Evolutionary conservation across 2,329 filamentous ascomycete genomes (phyloP), one percentile per base, ranked within the genome.

Genomic region (Lachnellula arida): DNA sequence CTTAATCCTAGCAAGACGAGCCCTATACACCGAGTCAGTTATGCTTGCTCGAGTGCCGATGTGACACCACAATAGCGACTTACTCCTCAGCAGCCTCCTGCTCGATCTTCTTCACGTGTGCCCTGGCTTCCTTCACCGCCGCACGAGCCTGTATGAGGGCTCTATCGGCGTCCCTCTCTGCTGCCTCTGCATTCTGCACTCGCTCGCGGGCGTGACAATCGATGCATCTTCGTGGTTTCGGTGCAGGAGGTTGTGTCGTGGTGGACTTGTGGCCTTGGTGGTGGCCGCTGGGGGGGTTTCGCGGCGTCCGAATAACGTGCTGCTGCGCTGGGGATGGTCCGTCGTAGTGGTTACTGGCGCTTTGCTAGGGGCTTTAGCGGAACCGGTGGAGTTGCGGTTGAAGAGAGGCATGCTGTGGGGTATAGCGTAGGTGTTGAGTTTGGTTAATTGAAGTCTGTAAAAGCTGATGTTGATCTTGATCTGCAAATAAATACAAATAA

Each of bases 1-100:
- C 79, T 89, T 88, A 51, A 88, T 81, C 77, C 83, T 86, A 1
- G 85, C 85, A 43, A 79, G 70, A 22, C 84, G 74, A 2, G 85
- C 81, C 67, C 55, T 57, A 34, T 4, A 32, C 28, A 12, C 28
- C 35, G 12, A 19, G 25, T 46, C 34, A 51, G 19, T 19, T 15
- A 40, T 23, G 34, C 15, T 17, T 15, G 32, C 4, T 39, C 17
- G 17, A 34, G 12, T 46, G 9, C 8, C 7, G 2, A 32, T 9
- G 28, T 32, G 28, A 12, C 9, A 32, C 3, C 9, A 32, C 28
- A 12, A 32, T 32, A 46, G 15, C 32, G 14, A 57, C 51, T 49
- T 46, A 57, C 56, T 87, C 83, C 71, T 86, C 84, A 63, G 77
- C 77, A 1, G 85, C 85, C 72, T 89, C 86, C 51, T 77, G 69